Evolutionary conservation across 306 rosid species (phyloP), one percentile per base, ranked within the genome.

Genomic region (Casuarina equisetifolia): DNA sequence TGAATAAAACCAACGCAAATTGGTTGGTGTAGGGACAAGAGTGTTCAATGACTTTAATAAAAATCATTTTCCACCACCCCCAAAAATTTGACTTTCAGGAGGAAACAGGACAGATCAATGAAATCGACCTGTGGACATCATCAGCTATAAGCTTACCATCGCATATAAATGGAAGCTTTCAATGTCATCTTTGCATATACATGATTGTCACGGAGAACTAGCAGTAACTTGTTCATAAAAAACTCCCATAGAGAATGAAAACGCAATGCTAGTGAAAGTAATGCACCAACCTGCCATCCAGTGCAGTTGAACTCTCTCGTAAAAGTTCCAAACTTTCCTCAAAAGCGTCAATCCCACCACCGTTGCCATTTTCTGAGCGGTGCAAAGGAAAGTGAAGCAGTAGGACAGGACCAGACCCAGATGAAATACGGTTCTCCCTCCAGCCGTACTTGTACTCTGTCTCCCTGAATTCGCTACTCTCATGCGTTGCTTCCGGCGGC

Each of bases 361-460:
- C 50, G 46, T 48, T 59, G 49, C 69, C 19, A 19, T 70, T 55
- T 82, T 70, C 74, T 1, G 53, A 61, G 39, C 62, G 87, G 72
- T 78, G 74, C 64, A 88, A 69, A 44, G 96, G 96, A 35, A 88
- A 82, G 80, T 90, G 96, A 35, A 88, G 90, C 70, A 90, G 70
- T 39, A 88, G 85, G 48, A 86, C 91, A 54, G 96, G 92, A 36
- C 92, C 96, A 9, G 92, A 86, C 66, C 91, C 91, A 67, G 88
- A 71, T 49, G 70, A 61, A 61, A 80, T 2, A 1, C 80, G 55
- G 64, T 74, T 85, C 39, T 78, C 88, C 72, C 84, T 87, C 90
- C 86, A 89, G 42, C 74, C 49, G 48, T 80, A 75, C n/a, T 76
- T 84, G 66, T 70, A 63, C 59, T 80, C 52, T 40, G 51, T 72